Evolutionary conservation across 768 basidiomycete species (phyloP).

Genomic region (Candolleomyces efflorescens): DNA sequence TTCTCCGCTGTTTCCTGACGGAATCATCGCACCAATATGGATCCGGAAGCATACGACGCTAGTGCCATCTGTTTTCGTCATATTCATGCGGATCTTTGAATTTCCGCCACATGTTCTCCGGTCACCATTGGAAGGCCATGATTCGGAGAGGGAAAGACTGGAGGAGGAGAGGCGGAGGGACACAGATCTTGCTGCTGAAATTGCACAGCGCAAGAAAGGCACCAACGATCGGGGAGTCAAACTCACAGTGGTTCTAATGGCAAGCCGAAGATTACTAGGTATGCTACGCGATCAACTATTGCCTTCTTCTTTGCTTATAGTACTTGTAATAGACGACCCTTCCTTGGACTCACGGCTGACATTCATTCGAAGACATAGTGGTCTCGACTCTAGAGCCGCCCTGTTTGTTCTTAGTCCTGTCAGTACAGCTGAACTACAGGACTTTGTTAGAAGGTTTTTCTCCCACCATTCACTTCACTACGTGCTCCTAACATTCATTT

Average conservation of each 20-base stretch:
- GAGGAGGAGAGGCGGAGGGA: constrained; percentile 73
- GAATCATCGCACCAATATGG: constrained; percentile 97
- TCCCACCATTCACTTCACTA: not conserved
- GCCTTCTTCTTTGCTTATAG: not conserved
- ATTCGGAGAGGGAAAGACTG: constrained; percentile 50
- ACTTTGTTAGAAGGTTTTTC: constrained; percentile 79
- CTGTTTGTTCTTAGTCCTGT: constrained; percentile 96
- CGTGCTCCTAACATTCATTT: not conserved
- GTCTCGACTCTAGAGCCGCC: constrained; percentile 86
- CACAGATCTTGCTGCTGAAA: constrained; percentile 71
- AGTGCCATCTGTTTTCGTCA: constrained; percentile 88
- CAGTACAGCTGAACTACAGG: constrained; percentile 73
- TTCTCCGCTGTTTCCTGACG: constrained; percentile 92
- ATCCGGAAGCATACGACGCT: constrained; percentile 92
- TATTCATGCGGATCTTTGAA: constrained; percentile 85
- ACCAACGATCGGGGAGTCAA: constrained; percentile 88
- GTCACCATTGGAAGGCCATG: constrained; percentile 52
- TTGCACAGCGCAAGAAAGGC: constrained; percentile 73
- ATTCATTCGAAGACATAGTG: constrained; percentile 81
- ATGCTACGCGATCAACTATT: constrained; percentile 18
- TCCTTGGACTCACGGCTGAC: constrained; percentile 79
- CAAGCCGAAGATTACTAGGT: constrained; percentile 87
- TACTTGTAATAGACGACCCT: constrained; percentile 70
- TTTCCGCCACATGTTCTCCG: constrained; percentile 37
- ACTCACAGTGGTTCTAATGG: constrained; percentile 89